These are phyloP conservation scores for Teratosphaeria zuluensis DNA, from an alignment of 2,329 filamentous ascomycete species.

Conservation along the genomic window DNA sequence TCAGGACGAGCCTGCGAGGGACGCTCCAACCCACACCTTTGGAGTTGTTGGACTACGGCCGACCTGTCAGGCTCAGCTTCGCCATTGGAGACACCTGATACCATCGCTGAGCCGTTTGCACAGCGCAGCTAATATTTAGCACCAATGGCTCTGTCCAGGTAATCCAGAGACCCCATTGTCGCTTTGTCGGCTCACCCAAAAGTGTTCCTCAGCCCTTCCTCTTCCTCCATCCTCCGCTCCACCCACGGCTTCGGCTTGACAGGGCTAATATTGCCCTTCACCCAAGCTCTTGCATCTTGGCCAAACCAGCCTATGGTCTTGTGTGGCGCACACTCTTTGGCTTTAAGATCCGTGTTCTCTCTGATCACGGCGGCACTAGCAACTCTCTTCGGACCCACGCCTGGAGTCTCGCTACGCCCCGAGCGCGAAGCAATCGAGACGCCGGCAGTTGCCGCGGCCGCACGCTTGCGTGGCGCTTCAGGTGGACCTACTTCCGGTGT, in stretches of 20 bases:
- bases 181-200: not conserved
- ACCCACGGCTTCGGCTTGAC: not conserved
- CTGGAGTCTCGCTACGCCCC: not conserved
- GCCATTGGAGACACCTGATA: not conserved
- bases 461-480: not conserved
- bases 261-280: not conserved
- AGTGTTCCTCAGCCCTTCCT: not conserved
- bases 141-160: not conserved
- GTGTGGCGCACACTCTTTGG: not conserved
- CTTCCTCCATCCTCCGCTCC: not conserved
- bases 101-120: not conserved
- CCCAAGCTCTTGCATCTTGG: not conserved
- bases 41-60: too few species aligned
- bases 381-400: not conserved
- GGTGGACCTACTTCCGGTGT: not conserved
- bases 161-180: not conserved
- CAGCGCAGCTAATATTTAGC: not conserved
- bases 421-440: not conserved
- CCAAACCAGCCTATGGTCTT: not conserved
- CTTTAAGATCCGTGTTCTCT: too few species aligned
- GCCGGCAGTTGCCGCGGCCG: not conserved
- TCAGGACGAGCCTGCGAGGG: not conserved
- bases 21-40: not conserved
- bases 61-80: not conserved
- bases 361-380: too few species aligned